phyloP scores from a whole-genome alignment of 148 eudicot species.

The Arctostaphylos glauca region DNA sequence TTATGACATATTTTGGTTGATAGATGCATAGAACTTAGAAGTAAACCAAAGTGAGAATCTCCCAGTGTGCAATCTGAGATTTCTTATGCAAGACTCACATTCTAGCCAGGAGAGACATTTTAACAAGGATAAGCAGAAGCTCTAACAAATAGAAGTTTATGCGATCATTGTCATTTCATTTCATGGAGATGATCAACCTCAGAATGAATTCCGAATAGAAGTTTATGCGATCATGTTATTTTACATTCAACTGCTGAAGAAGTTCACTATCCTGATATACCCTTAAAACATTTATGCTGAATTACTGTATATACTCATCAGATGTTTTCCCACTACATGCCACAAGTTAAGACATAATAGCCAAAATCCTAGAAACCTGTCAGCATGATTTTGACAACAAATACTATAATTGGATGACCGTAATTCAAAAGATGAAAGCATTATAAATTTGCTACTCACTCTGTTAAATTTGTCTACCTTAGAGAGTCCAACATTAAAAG shows the following conservation, averaged over 20 bases:
- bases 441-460: neutral
- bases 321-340: neutral
- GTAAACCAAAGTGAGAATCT: neutral
- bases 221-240: neutral
- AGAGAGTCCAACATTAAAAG: neutral
- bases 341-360: neutral
- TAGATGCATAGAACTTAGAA: slow-evolving; percentile 11
- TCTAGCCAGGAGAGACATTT: neutral
- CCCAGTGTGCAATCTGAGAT: neutral
- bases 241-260: neutral
- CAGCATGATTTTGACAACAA: slow-evolving; percentile 1
- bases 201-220: neutral
- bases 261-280: neutral
- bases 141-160: too few relatives aligned
- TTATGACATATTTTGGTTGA: neutral
- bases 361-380: neutral
- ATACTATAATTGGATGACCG: neutral
- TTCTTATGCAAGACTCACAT: slow-evolving; percentile 11
- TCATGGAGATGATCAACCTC: neutral
- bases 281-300: neutral
- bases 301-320: neutral
- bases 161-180: neutral
- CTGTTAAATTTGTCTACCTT: neutral
- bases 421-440: neutral
- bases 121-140: neutral